Evolutionary conservation across 225 moss, liverwort and hornwort species (phyloP).

Genomic region (Pseudisothecium myosuroides): DNA sequence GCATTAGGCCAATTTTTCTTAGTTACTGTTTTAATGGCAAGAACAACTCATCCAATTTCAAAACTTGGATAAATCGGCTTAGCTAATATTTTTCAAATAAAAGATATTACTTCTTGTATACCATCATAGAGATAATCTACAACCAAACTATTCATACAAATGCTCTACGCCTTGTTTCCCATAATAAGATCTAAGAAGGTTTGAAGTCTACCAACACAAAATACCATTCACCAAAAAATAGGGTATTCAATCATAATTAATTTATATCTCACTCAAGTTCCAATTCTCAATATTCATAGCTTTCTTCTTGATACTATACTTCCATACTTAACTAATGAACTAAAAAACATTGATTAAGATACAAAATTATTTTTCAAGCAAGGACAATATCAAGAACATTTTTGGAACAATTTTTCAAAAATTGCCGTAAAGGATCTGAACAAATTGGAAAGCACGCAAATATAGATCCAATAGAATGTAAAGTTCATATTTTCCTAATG

Average conservation of each 20-base stretch:
- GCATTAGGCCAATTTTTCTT: neutral
- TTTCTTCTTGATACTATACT: rapidly evolving
- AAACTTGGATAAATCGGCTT: neutral
- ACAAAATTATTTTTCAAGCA: rapidly evolving
- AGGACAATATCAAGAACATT: neutral
- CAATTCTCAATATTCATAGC: neutral
- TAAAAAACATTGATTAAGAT: neutral
- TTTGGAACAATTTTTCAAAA: rapidly evolving
- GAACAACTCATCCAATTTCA: neutral
- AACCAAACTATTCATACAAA: neutral
- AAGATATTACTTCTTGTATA: rapidly evolving
- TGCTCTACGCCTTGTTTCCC: rapidly evolving
- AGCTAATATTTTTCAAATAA: neutral
- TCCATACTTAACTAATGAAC: neutral
- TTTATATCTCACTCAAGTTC: neutral
- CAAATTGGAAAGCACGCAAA: rapidly evolving
- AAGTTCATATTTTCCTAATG: neutral
- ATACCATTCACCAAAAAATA: neutral
- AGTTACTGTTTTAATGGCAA: neutral
- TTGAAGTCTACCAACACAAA: neutral
- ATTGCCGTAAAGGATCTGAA: neutral
- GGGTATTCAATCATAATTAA: neutral
- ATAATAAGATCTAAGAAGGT: rapidly evolving
- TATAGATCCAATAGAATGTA: neutral
- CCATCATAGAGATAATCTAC: neutral